Evolutionary conservation across 1,139 yeast species (phyloP).

Genomic region (Trichomonascaceae sp.): DNA sequence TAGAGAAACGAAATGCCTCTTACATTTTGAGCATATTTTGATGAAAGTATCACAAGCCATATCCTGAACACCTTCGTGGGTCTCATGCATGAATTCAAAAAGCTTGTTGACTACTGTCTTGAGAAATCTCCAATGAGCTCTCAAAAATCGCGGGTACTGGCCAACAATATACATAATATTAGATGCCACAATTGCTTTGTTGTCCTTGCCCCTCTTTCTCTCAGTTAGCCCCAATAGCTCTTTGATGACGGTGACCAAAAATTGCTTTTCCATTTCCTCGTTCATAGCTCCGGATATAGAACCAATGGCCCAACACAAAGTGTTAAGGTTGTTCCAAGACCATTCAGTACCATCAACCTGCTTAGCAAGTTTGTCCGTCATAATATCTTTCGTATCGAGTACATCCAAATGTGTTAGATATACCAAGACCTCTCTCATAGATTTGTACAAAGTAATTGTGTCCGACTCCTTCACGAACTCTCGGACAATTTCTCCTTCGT

Average conservation of each 20-base stretch:
- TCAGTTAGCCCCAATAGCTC: slow-evolving; percentile 88
- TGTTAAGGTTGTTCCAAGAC: slow-evolving; percentile 98
- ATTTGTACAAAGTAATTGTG: slow-evolving; percentile 89
- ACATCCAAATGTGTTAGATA: slow-evolving; percentile 94
- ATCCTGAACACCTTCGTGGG: slow-evolving; percentile 99
- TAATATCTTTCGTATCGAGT: slow-evolving; percentile 85
- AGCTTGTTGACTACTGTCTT: slow-evolving; percentile 92
- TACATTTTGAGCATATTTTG: slow-evolving; percentile 90
- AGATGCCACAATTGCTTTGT: slow-evolving; percentile 97
- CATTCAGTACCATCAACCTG: slow-evolving; percentile 96
- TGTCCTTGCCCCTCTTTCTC: slow-evolving; percentile 94
- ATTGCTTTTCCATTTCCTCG: slow-evolving; percentile 94
- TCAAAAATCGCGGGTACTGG: slow-evolving; percentile 93
- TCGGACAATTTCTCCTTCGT: slow-evolving; percentile 97
- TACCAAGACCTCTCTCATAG: slow-evolving; percentile 92
- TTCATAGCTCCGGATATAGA: slow-evolving; percentile 98
- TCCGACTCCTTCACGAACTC: slow-evolving; percentile 96
- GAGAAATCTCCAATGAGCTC: slow-evolving; percentile 96
- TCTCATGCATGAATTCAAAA: slow-evolving; percentile 98
- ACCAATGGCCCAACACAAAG: slow-evolving; percentile 99
- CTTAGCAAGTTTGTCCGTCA: slow-evolving; percentile 83
- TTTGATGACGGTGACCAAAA: slow-evolving; percentile 85
- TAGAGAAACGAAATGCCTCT: slow-evolving; percentile 84
- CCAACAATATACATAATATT: slow-evolving; percentile 99
- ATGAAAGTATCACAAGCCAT: slow-evolving; percentile 99